A percentile compares a stretch with the other conserved stretches of the same genome.
Conservation (phyloP, 2,329 filamentous ascomycete species). For the Lecanosticta acicola region DNA sequence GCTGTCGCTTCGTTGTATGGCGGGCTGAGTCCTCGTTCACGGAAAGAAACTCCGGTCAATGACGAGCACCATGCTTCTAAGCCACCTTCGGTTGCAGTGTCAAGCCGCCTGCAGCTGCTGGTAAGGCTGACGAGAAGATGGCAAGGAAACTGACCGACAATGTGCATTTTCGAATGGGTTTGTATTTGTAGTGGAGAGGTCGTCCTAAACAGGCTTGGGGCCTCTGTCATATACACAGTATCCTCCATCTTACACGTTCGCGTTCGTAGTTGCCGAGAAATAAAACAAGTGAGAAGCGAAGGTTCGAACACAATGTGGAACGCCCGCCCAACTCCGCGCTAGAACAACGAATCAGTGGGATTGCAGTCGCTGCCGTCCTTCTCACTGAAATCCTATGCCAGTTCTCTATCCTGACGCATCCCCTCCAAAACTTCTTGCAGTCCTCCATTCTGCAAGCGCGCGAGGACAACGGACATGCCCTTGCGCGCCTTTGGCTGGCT, state of each 20-base stretch:
- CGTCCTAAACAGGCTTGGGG: slow-evolving; percentile 18
- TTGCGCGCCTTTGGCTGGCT: slow-evolving; percentile 75
- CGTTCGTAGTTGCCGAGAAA: slow-evolving; percentile 1
- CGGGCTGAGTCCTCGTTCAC: too few relatives aligned
- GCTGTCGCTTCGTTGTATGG: too few relatives aligned
- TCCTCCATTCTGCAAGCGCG: slow-evolving; percentile 61
- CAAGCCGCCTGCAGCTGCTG: too few relatives aligned
- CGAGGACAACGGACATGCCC: slow-evolving; percentile 76
- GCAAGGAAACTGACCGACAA: not conserved
- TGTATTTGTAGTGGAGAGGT: slow-evolving; percentile 14
- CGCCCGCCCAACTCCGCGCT: slow-evolving; percentile 14
- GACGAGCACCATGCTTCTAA: too few relatives aligned
- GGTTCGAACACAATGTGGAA: not conserved
- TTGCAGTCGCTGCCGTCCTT: slow-evolving; percentile 2
- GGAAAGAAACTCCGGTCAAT: too few relatives aligned
- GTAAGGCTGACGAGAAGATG: too few relatives aligned
- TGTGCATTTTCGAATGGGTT: not conserved
- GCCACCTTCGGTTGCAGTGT: too few relatives aligned
- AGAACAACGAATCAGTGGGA: slow-evolving; percentile 3
- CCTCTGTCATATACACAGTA: slow-evolving; percentile 12
- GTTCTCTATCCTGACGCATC: slow-evolving; percentile 55
- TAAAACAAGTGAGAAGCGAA: slow-evolving; percentile 3
- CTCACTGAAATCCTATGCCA: slow-evolving; percentile 4
- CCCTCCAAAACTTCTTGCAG: slow-evolving; percentile 65
- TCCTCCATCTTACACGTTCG: slow-evolving; percentile 5